phyloP scores from a whole-genome alignment of 495 filamentous ascomycete species.

The Hyphodiscus hymeniophilus region DNA sequence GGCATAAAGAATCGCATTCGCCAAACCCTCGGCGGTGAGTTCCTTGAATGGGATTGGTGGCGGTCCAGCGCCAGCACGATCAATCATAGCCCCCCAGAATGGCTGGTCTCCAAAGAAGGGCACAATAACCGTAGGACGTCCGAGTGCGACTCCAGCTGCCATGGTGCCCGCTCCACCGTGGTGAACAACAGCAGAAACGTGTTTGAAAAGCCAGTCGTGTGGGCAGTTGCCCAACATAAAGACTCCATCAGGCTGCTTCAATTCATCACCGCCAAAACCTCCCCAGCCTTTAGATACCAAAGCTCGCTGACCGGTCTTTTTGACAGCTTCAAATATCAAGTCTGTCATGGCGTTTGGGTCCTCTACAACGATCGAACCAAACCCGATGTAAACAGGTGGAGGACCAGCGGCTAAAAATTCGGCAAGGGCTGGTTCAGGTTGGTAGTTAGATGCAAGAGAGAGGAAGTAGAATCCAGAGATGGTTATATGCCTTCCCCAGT shows the following conservation, averaged over 20 bases:
- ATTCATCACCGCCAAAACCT: conserved; percentile 55
- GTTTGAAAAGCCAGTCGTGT: conserved; percentile 76
- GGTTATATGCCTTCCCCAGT: conserved; percentile 64
- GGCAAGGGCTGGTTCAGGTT: conserved; percentile 49
- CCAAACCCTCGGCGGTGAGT: conserved; percentile 55
- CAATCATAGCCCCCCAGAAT: conserved; percentile 75
- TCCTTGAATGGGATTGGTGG: conserved; percentile 65
- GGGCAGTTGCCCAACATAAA: conserved; percentile 60
- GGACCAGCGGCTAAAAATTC: conserved; percentile 58
- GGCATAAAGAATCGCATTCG: conserved; percentile 61
- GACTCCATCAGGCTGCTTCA: conserved; percentile 43
- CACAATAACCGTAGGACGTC: conserved; percentile 64
- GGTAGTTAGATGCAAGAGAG: conserved; percentile 50
- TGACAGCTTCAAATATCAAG: conserved; percentile 61
- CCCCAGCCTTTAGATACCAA: conserved; percentile 79
- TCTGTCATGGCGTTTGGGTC: conserved; percentile 57
- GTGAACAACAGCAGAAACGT: conserved; percentile 71
- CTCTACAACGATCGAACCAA: conserved; percentile 75
- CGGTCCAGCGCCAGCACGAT: conserved; percentile 63
- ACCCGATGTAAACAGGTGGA: conserved; percentile 72
- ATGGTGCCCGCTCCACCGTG: conserved; percentile 81
- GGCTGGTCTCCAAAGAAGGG: conserved; percentile 84
- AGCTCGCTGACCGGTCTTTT: conserved; percentile 56
- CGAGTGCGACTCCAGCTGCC: conserved; percentile 60
- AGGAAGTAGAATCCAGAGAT: conserved; percentile 70